Base-by-base conservation (phyloP, 495 filamentous ascomycete genomes). In the Xylaria nigripes region DNA sequence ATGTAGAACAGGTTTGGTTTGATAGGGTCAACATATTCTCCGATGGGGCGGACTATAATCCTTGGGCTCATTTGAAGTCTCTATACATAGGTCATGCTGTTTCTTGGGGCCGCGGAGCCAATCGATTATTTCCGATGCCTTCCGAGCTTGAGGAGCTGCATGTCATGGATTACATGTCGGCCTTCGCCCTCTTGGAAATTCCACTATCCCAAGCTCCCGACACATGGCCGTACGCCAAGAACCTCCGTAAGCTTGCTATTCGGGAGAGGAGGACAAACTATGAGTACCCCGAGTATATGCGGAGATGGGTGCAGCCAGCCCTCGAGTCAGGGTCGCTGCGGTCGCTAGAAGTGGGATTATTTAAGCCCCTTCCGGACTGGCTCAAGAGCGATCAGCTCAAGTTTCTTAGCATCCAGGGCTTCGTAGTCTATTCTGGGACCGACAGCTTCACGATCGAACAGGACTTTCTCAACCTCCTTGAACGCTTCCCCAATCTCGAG, bases 401-500 rank as follows among this genome's bases (percentile, higher is more conserved):
- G 2, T 61, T 62, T 24, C 40, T 67, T 7, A 57, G 45, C 40
- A 10, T 67, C 13, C 48, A 55, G 8, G 61, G 59, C 3, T 48
- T 64, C 3, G 40, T 50, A 0, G 16, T 9, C 8, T 29, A 44
- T 1, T 30, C 18, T 15, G 29, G 53, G 4, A 30, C 32, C 10
- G 27, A 52, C 10, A 8, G 48, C 0, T 52, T 8, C 30, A 2
- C 8, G 15, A 29, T 61, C 8, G 59, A 62, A 3, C 40, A 54
- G 4, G 46, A 22, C 0, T 29, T 64, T 6, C 30, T 49, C n/a
- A 45, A 32, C 3, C 42, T 64, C 3, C 22, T 53, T 12, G 44
- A 41, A 9, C 54, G 61, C 21, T 67, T 67, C 44, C 64, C 64
- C 16, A 64, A 60, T 30, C 29, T 64, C 24, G 48, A 54, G 38